phyloP scores from a whole-genome alignment of 352 stramenopile species.

The Globisporangium megalacanthum region DNA sequence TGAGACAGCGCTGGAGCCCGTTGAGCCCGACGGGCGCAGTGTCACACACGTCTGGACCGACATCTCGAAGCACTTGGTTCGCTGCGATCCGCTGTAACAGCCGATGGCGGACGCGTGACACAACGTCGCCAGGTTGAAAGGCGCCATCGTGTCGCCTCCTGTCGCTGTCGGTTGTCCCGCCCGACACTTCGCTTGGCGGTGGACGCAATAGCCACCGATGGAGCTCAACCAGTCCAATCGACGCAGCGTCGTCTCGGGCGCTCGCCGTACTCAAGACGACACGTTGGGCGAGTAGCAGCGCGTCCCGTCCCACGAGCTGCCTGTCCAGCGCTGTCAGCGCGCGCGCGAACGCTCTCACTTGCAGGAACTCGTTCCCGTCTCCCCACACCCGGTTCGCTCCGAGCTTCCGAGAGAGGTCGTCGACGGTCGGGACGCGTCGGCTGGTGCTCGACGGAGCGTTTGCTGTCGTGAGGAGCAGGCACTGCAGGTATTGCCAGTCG shows the following conservation, averaged over 20 bases:
- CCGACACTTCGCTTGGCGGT: neutral
- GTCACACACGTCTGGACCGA: neutral
- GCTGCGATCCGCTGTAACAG: conserved; percentile 9
- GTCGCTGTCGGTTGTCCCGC: neutral
- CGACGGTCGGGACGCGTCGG: conserved; percentile 13
- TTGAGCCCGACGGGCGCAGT: conserved; percentile 19
- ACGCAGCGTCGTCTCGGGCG: conserved; percentile 7
- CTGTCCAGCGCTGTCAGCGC: conserved; percentile 32
- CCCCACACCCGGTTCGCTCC: conserved; percentile 52
- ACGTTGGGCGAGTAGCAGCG: conserved; percentile 19
- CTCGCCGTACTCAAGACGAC: conserved; percentile 16
- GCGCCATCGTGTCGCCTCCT: neutral
- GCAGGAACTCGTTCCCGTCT: conserved; percentile 58
- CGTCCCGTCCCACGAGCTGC: conserved; percentile 30
- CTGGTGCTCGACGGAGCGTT: conserved; percentile 1
- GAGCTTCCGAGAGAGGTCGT: conserved; percentile 42
- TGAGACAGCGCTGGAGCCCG: conserved; percentile 35
- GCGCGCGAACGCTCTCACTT: conserved; percentile 44
- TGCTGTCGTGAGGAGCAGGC: conserved; percentile 16
- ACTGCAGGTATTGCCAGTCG: conserved; percentile 16
- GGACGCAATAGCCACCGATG: conserved; percentile 12
- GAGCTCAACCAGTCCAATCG: conserved; percentile 22
- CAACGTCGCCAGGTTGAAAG: conserved; percentile 13
- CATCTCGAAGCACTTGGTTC: too few relatives aligned
- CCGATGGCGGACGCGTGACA: conserved; percentile 19